A percentile compares a stretch with the other conserved stretches of the same genome.
Evolutionary conservation across 306 rosid genomes (phyloP).

Genomic region (Castanospermum australe): DNA sequence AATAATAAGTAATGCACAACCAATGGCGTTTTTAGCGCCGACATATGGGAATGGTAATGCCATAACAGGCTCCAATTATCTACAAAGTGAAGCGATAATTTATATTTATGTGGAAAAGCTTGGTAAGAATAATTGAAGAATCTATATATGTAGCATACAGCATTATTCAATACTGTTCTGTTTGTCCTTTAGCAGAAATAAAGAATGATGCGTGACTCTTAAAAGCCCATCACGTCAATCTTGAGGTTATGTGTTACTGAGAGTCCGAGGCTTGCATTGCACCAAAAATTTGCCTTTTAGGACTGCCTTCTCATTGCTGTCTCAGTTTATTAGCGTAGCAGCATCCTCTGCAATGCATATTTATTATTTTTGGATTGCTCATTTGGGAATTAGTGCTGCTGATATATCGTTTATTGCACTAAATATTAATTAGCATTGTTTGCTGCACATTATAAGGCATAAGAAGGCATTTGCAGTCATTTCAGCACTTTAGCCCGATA

Average conservation of each 20-base stretch:
- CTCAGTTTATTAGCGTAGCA: not conserved
- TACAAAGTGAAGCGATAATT: not conserved
- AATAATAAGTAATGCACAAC: not conserved
- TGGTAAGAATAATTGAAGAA: not conserved
- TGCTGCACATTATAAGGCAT: too few species aligned
- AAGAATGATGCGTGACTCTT: not conserved
- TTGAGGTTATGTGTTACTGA: not conserved
- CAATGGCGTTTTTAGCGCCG: conserved; percentile 3
- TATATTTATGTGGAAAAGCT: not conserved
- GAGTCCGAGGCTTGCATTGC: not conserved
- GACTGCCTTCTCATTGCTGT: not conserved
- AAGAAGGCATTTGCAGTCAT: too few species aligned
- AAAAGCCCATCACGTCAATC: not conserved
- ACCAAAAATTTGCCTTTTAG: not conserved
- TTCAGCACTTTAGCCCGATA: too few species aligned
- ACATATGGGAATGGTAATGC: conserved; percentile 1
- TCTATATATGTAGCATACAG: not conserved
- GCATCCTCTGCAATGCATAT: not conserved
- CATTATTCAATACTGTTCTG: not conserved
- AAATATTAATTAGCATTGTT: too few species aligned
- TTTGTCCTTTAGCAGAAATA: not conserved
- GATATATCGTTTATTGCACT: too few species aligned
- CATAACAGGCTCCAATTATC: not conserved
- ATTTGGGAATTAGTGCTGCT: too few species aligned
- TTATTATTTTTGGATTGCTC: not conserved